phyloP scores from a whole-genome alignment of 2,329 filamentous ascomycete species.

The Fusarium guadeloupense region DNA sequence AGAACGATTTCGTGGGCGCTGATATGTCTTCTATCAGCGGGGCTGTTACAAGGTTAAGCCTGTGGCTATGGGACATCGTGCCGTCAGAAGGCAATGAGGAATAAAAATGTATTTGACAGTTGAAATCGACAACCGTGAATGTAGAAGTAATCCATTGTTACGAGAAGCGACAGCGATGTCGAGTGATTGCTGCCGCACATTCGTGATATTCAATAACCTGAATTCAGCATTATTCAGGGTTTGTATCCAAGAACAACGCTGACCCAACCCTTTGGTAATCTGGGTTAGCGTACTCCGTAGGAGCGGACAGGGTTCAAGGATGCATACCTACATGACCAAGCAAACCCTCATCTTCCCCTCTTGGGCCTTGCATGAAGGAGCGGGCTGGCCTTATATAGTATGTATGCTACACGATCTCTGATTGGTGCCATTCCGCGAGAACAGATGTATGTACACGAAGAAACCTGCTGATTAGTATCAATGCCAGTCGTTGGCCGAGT shows the following conservation, averaged over 20 bases:
- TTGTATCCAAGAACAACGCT: conserved; percentile 25
- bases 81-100: too few species aligned
- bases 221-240: conserved; percentile 9
- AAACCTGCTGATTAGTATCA: not conserved
- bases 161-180: too few species aligned
- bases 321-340: conserved; percentile 24
- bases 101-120: not conserved
- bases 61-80: not conserved
- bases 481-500: conserved; percentile 11
- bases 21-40: conserved; percentile 10
- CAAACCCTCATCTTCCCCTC: conserved; percentile 35
- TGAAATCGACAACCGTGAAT: not conserved
- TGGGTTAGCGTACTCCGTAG: conserved; percentile 37
- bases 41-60: not conserved
- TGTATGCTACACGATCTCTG: conserved; percentile 1
- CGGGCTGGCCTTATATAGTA: conserved; percentile 1
- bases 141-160: not conserved
- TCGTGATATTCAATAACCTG: not conserved
- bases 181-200: not conserved
- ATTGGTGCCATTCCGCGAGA: conserved; percentile 13
- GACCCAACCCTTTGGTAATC: conserved; percentile 39
- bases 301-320: conserved; percentile 38
- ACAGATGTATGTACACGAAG: not conserved
- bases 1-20: conserved; percentile 18
- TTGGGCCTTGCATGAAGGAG: conserved; percentile 28